phyloP scores from a whole-genome alignment of 768 basidiomycete genomes.

The Arthromyces matolae region DNA sequence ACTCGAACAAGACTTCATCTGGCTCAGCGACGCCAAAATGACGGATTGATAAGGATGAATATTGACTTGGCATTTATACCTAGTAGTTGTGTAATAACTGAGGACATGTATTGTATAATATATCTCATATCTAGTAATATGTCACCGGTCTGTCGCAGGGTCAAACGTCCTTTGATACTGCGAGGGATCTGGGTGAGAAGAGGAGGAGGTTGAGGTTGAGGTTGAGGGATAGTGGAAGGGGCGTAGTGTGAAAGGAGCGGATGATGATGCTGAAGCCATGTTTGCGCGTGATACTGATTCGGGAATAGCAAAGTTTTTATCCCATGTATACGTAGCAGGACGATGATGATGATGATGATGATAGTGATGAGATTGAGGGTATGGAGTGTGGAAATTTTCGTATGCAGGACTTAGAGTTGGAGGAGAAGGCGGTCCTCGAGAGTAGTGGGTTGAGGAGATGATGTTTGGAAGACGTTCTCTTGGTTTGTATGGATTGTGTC shows the following conservation, averaged over 20 bases:
- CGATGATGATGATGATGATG: background rate
- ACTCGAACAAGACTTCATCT: conserved; percentile 29
- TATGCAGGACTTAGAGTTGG: too few relatives aligned
- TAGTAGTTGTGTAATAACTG: conserved; percentile 6
- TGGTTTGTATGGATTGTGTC: too few relatives aligned
- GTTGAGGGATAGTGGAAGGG: background rate
- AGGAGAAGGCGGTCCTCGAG: too few relatives aligned
- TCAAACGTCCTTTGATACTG: too few relatives aligned
- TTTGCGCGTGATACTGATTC: background rate
- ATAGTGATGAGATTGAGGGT: background rate
- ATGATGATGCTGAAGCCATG: background rate
- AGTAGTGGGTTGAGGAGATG: too few relatives aligned
- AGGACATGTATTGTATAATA: too few relatives aligned
- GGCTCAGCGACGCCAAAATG: conserved; percentile 13
- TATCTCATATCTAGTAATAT: conserved; percentile 6
- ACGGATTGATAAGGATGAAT: background rate
- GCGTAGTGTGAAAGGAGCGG: background rate
- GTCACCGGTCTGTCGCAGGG: too few relatives aligned
- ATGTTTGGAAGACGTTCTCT: too few relatives aligned
- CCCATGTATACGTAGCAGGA: conserved; percentile 2
- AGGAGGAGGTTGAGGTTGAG: background rate
- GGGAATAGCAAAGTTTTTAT: background rate
- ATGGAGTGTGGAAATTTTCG: too few relatives aligned
- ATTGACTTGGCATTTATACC: conserved; percentile 6
- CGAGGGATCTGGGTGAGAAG: too few relatives aligned